phyloP scores from a whole-genome alignment of 2,329 filamentous ascomycete species.

The Trichoderma arundinaceum region DNA sequence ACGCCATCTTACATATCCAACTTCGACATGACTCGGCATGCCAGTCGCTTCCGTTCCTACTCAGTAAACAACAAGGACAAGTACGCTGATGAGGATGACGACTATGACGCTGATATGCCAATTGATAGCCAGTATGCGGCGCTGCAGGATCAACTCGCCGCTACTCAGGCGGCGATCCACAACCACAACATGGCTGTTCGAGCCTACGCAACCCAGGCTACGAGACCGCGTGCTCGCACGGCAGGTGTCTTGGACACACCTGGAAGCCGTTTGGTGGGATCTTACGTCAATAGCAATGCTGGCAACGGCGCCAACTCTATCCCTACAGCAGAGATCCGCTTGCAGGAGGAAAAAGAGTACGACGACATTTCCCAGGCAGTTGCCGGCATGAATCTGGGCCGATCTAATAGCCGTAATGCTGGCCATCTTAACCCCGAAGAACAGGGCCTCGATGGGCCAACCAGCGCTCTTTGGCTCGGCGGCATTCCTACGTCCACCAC shows the following conservation, averaged over 20 bases:
- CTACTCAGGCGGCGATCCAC: constrained; percentile 74
- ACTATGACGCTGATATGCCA: constrained; percentile 64
- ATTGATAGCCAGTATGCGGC: constrained; percentile 64
- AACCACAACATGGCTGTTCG: constrained; percentile 94
- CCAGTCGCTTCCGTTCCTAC: constrained; percentile 92
- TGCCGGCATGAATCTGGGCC: constrained; percentile 75
- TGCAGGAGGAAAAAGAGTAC: constrained; percentile 77
- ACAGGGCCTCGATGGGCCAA: constrained; percentile 82
- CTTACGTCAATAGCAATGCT: constrained; percentile 74
- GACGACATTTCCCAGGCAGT: constrained; percentile 82
- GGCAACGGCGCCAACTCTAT: constrained; percentile 74
- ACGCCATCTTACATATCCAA: constrained; percentile 78
- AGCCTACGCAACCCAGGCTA: constrained; percentile 85
- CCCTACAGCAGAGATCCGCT: constrained; percentile 73
- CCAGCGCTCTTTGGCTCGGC: constrained; percentile 93
- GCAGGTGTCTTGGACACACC: constrained; percentile 88
- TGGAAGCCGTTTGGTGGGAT: constrained; percentile 67
- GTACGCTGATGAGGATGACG: constrained; percentile 87
- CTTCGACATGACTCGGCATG: constrained; percentile 75
- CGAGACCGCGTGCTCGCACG: constrained; percentile 85
- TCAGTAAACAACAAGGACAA: constrained; percentile 99
- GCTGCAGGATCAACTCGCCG: constrained; percentile 66
- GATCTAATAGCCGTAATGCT: constrained; percentile 69
- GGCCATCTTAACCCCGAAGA: constrained; percentile 75
- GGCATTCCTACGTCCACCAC: constrained; percentile 98